Conservation (phyloP, 345 rosid species). For the Acer saccharum region DNA sequence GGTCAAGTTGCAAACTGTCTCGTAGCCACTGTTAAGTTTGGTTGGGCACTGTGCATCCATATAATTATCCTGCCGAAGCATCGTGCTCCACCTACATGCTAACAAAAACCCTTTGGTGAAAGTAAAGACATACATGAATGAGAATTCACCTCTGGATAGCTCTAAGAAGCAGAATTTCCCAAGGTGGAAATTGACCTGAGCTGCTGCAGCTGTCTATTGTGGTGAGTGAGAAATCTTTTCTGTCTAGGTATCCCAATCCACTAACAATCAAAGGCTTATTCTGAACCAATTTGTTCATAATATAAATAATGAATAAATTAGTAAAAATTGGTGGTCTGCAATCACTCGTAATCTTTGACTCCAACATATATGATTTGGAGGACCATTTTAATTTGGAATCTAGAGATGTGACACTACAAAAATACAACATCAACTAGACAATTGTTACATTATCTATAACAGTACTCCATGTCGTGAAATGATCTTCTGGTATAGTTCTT, state of each 20-base stretch:
- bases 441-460: neutral
- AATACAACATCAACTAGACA: neutral
- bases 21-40: neutral
- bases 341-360: neutral
- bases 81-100: neutral
- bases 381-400: neutral
- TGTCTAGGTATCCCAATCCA: neutral
- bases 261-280: neutral
- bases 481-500: neutral
- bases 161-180: neutral
- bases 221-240: constrained; percentile 5
- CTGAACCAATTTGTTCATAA: neutral
- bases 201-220: neutral
- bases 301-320: neutral
- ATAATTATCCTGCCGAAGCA: neutral
- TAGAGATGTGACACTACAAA: neutral
- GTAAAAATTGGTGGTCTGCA: neutral
- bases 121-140: neutral
- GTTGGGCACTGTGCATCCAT: neutral
- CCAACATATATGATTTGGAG: neutral
- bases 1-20: constrained; percentile 3
- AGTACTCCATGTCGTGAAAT: neutral
- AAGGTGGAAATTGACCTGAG: neutral
- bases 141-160: constrained; percentile 3
- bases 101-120: neutral